Evolutionary conservation across 768 basidiomycete genomes (phyloP), one percentile per base, ranked within the genome.

Genomic region (Auriscalpium vulgare): DNA sequence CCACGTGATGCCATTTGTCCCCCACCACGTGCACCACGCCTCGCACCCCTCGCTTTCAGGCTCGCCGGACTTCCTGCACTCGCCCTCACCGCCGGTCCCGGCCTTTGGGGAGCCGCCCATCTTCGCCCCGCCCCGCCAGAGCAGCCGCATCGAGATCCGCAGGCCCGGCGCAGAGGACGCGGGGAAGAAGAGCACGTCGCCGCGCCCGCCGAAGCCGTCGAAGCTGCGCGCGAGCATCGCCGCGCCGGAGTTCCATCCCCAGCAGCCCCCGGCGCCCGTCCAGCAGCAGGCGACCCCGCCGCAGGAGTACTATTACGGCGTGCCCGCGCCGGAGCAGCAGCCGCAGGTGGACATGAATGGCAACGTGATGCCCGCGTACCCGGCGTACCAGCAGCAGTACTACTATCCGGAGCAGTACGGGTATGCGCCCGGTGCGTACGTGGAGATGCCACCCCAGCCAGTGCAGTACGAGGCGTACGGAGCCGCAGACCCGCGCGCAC

Each of bases 71-170:
- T 85, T 82, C 72, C 67, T 79, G 56, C 29, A 29, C 4, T 72
- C 80, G 3, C 74, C 79, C 14, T 74, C 84, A 7, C 6, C 79
- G 80, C 62, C 78, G 83, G 5, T 80, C 80, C 63, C 82, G 83
- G 34, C 85, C 83, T 48, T 81, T 83, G 4, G 64, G 81, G 62
- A 81, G 78, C 58, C 76, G 13, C 80, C 87, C n/a, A 79, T 90
- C 21, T 90, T 91, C 66, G 76, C 84, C 4, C 82, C 86, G 64
- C 85, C 88, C 37, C 80, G 87, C 17, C 82, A 87, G 66, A 80
- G 78, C 56, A 79, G 82, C 19, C 84, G 87, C 49, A 70, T 91
- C 54, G 83, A 88, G 69, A 91, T 91, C 51, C 85, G 88, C 56
- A 80, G 85, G 11, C 88, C 81, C 2, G 67, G 66, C 8, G 72